phyloP scores from a whole-genome alignment of 306 rosid genomes.

The Delonix regia region DNA sequence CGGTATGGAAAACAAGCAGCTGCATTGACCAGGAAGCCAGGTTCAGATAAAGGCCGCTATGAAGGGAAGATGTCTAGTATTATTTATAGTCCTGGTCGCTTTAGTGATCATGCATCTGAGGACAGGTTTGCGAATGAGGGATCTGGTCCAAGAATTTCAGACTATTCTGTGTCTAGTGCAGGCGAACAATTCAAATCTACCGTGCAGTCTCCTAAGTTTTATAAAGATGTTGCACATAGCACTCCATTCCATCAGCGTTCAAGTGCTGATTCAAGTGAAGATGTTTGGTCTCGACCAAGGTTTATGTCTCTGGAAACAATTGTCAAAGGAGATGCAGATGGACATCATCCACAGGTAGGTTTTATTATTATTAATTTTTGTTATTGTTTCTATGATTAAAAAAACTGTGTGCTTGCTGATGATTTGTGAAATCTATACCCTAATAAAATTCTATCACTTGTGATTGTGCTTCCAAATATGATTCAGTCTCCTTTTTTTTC shows the following conservation, averaged over 20 bases:
- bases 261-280: constrained; percentile 59
- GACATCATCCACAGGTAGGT: constrained; percentile 56
- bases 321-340: constrained; percentile 49
- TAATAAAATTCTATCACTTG: constrained; percentile 14
- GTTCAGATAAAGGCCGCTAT: constrained; percentile 80
- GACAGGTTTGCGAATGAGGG: constrained; percentile 84
- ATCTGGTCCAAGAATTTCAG: constrained; percentile 71
- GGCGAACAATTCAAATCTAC: constrained; percentile 70
- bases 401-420: neutral
- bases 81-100: constrained; percentile 72
- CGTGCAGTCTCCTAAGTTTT: constrained; percentile 68
- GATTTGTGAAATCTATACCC: neutral
- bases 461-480: no score
- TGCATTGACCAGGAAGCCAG: constrained; percentile 77
- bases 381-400: constrained; percentile 24
- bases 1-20: constrained; percentile 82
- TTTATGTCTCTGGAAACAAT: constrained; percentile 44
- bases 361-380: no score
- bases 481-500: neutral
- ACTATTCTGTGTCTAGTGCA: constrained; percentile 77
- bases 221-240: constrained; percentile 55
- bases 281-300: constrained; percentile 48
- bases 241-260: constrained; percentile 59
- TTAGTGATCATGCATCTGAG: constrained; percentile 64
- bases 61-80: constrained; percentile 77